A percentile compares a stretch with the other conserved stretches of the same genome.
Conservation (phyloP, 495 filamentous ascomycete species). For the Penicillium simplicissimum region DNA sequence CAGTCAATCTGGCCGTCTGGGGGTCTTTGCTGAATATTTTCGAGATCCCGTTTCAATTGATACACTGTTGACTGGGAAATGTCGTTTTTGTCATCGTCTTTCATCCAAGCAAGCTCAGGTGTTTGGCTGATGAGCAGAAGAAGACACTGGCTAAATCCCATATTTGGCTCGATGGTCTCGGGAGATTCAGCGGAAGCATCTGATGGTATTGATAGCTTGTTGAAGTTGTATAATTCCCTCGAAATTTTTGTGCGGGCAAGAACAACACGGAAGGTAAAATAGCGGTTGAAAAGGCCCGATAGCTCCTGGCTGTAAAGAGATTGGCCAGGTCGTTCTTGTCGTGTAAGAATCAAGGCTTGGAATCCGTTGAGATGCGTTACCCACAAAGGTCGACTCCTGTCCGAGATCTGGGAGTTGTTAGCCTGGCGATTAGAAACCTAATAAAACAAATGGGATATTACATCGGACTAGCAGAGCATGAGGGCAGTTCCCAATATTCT, state of each 20-base stretch:
- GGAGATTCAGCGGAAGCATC: constrained; percentile 13
- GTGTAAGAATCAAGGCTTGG: constrained; percentile 19
- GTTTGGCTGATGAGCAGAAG: constrained; percentile 25
- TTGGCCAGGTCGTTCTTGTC: constrained; percentile 15
- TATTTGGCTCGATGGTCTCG: constrained; percentile 28
- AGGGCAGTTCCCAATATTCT: constrained; percentile 26
- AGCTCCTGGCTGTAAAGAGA: constrained; percentile 21
- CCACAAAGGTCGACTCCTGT: constrained; percentile 29
- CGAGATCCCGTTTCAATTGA: constrained; percentile 11
- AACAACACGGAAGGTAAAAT: constrained; percentile 30
- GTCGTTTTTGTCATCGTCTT: constrained; percentile 2
- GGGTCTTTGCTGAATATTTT: constrained; percentile 17
- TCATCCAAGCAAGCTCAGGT: constrained; percentile 23
- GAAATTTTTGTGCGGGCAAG: constrained; percentile 27
- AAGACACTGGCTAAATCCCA: constrained; percentile 29
- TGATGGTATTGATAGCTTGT: not conserved
- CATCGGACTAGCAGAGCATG: constrained; percentile 31
- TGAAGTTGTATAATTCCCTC: constrained; percentile 9
- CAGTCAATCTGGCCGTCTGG: constrained; percentile 15
- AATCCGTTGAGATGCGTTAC: constrained; percentile 30
- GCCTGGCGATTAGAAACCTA: not conserved
- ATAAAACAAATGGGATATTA: not conserved
- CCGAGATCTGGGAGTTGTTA: constrained; percentile 22
- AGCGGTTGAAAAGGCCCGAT: constrained; percentile 26
- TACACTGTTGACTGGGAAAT: not conserved